Conservation (phyloP, 176 grass and related monocot species). For the Miscanthus lutarioriparius region DNA sequence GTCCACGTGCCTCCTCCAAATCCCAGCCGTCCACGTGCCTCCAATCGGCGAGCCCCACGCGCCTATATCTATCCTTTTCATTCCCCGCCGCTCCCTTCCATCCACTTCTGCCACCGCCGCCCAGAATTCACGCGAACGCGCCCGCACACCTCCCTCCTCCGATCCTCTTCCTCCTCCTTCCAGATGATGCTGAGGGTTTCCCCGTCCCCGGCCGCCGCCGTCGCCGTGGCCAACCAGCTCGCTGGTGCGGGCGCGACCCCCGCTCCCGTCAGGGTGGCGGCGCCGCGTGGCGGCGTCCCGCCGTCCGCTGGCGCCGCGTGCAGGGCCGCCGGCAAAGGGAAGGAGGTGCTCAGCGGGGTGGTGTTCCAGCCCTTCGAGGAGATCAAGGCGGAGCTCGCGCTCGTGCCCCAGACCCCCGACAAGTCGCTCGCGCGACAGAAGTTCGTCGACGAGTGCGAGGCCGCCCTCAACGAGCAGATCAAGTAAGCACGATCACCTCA, state of each 20-base stretch:
- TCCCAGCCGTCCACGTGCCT: constrained; percentile 31
- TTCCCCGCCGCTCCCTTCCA: constrained; percentile 27
- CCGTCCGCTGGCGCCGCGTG: constrained; percentile 12
- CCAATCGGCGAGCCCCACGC: constrained; percentile 16
- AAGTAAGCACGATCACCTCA: constrained; percentile 38
- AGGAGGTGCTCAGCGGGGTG: constrained; percentile 59
- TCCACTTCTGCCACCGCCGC: no score
- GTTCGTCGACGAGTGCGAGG: constrained; percentile 68
- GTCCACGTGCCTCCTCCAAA: constrained; percentile 14
- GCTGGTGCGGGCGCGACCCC: background rate
- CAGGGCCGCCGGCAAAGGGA: constrained; percentile 32
- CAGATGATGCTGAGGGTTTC: constrained; percentile 41
- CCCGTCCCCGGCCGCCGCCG: constrained; percentile 7
- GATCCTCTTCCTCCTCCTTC: background rate
- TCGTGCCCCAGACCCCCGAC: constrained; percentile 60
- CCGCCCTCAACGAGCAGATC: constrained; percentile 88
- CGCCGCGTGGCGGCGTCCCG: background rate
- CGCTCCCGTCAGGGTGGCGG: constrained; percentile 4
- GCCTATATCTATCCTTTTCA: constrained; percentile 43
- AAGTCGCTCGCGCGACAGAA: constrained; percentile 44
- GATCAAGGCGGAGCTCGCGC: constrained; percentile 60
- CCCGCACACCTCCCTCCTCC: background rate
- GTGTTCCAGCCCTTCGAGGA: constrained; percentile 88
- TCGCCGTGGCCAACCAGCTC: background rate
- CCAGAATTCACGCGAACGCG: background rate